phyloP scores from a whole-genome alignment of 352 stramenopile species.

The Chrysophaeum taylorii region DNA sequence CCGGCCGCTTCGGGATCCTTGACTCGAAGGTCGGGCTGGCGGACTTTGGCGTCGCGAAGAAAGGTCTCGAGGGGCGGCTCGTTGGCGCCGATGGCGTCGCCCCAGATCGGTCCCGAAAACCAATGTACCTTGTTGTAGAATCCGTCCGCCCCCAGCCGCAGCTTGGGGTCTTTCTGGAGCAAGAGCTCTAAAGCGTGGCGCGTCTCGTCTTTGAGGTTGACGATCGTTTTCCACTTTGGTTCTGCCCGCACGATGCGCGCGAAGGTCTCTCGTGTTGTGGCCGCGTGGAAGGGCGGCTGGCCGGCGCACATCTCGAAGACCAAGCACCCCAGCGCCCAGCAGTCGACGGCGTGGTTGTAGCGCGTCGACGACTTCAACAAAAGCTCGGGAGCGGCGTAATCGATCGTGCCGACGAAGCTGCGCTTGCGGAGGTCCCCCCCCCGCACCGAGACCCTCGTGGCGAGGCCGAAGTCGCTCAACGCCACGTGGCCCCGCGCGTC shows the following conservation, averaged over 20 bases:
- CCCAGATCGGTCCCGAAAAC: no score
- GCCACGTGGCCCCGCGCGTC: background rate
- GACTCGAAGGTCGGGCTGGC: background rate
- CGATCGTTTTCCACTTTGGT: background rate
- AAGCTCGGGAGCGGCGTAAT: background rate
- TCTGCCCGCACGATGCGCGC: background rate
- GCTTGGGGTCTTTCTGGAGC: background rate
- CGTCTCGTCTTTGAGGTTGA: background rate
- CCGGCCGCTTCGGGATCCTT: background rate
- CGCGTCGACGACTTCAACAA: background rate
- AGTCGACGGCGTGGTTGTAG: background rate
- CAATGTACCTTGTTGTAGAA: no score
- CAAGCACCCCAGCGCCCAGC: conserved; percentile 40
- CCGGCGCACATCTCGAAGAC: conserved; percentile 54
- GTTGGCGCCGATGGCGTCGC: no score
- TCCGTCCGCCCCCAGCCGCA: background rate
- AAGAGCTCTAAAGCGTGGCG: background rate
- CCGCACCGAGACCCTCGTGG: background rate
- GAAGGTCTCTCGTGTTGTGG: background rate
- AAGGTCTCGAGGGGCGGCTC: background rate
- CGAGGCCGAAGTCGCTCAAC: background rate
- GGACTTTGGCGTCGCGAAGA: background rate
- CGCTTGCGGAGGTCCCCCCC: background rate
- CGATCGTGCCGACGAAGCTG: background rate
- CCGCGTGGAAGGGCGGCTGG: conserved; percentile 22